A percentile compares a stretch with the other conserved stretches of the same genome.
Evolutionary conservation across 179 eudicot genomes (phyloP).

Genomic region (Vitellaria paradoxa): DNA sequence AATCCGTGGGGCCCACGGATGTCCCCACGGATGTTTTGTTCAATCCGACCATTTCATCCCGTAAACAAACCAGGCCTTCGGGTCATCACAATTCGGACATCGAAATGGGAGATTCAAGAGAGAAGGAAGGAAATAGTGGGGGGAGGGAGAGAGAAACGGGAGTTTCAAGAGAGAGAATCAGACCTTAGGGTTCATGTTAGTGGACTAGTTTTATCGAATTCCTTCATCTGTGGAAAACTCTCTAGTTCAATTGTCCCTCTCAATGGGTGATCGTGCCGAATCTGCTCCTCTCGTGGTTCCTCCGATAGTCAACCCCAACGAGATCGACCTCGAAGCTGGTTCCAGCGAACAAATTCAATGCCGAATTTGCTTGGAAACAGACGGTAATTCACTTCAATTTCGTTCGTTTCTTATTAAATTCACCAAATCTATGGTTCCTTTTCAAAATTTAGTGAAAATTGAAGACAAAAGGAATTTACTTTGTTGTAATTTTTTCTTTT

Average conservation of each 20-base stretch:
- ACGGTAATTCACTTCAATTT: slow-evolving; percentile 38
- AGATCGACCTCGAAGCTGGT: slow-evolving; percentile 89
- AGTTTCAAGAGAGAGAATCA: background rate
- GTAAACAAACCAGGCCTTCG: too few species aligned
- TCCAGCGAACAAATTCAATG: slow-evolving; percentile 87
- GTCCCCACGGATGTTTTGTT: too few species aligned
- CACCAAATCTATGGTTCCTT: background rate
- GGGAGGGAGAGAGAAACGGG: background rate
- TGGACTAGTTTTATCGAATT: slow-evolving; percentile 3
- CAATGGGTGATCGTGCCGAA: slow-evolving; percentile 38
- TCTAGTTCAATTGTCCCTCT: background rate
- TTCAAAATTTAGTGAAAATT: background rate
- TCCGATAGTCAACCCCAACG: slow-evolving; percentile 35
- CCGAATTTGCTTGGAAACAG: slow-evolving; percentile 91
- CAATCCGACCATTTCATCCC: too few species aligned
- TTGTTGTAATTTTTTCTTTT: background rate
- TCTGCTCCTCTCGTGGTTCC: slow-evolving; percentile 58
- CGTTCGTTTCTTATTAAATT: background rate
- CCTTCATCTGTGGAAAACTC: background rate
- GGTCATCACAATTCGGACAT: too few species aligned
- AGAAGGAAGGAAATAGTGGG: too few species aligned
- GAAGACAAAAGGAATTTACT: background rate
- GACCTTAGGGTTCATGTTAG: background rate
- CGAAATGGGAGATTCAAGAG: too few species aligned
- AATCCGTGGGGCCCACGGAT: too few species aligned